These are phyloP conservation scores for Rhizodiscina lignyota DNA, from an alignment of 495 filamentous ascomycete species.

Conservation along the genomic window DNA sequence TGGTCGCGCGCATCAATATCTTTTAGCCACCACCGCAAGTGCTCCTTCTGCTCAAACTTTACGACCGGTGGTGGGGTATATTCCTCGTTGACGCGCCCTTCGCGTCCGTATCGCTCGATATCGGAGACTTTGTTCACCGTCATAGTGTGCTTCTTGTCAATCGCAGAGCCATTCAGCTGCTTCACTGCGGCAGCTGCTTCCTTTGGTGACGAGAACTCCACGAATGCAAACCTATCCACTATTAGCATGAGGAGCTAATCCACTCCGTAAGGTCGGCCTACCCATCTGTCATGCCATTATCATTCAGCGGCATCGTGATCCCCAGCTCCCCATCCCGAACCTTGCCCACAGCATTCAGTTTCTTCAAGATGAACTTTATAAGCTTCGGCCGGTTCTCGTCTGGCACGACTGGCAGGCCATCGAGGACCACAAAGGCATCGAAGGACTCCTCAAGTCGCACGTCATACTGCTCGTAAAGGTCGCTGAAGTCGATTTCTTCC, in stretches of 20 bases:
- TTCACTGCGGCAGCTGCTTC: constrained; percentile 81
- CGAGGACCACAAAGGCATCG: constrained; percentile 87
- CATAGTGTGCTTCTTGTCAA: constrained; percentile 92
- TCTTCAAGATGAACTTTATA: constrained; percentile 84
- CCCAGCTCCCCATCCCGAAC: constrained; percentile 62
- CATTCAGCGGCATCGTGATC: constrained; percentile 82
- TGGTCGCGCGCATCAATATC: constrained; percentile 82
- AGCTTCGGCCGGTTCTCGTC: constrained; percentile 70
- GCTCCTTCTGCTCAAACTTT: constrained; percentile 77
- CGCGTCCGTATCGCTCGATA: constrained; percentile 86
- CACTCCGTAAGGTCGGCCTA: too few relatives aligned
- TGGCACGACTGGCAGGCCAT: constrained; percentile 74
- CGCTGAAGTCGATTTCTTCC: constrained; percentile 85
- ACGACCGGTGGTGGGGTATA: constrained; percentile 65
- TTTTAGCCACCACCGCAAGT: constrained; percentile 81
- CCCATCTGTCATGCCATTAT: constrained; percentile 69
- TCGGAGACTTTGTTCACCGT: constrained; percentile 96
- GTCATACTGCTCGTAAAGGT: constrained; percentile 82
- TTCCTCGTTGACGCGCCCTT: constrained; percentile 81
- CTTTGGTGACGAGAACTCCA: constrained; percentile 85
- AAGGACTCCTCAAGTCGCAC: constrained; percentile 90
- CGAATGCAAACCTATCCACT: constrained; percentile 57
- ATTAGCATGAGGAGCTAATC: too few relatives aligned
- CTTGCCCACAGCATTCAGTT: constrained; percentile 68
- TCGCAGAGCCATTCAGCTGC: constrained; percentile 59